These are phyloP conservation scores for Leccinum pachyderme DNA, from an alignment of 1,284 basidiomycete species.

Conservation along the genomic window DNA sequence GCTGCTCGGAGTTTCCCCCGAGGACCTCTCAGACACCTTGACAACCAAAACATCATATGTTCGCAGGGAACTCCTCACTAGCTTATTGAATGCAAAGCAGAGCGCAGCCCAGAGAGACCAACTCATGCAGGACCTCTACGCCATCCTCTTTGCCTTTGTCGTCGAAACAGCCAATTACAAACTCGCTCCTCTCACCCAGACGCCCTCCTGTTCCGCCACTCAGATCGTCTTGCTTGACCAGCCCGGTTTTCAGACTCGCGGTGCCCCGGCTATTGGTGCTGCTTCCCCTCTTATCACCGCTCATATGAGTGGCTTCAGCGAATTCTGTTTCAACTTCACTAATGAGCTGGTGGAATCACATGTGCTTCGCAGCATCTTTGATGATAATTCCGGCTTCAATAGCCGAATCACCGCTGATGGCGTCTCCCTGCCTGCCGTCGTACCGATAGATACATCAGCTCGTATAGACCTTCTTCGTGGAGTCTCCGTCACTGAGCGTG, in stretches of 20 bases:
- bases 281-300: constrained; percentile 71
- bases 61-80: constrained; percentile 82
- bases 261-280: constrained; percentile 57
- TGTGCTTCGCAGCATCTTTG: constrained; percentile 71
- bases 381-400: constrained; percentile 68
- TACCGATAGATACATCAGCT: constrained; percentile 75
- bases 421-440: constrained; percentile 61
- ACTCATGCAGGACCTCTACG: constrained; percentile 82
- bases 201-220: constrained; percentile 46
- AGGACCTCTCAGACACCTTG: constrained; percentile 76
- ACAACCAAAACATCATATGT: constrained; percentile 86
- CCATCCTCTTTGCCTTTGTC: constrained; percentile 91
- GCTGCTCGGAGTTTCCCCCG: constrained; percentile 72
- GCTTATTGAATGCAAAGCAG: constrained; percentile 73
- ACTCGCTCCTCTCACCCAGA: constrained; percentile 57
- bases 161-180: constrained; percentile 90
- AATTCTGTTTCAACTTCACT: constrained; percentile 86
- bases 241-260: constrained; percentile 81
- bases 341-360: constrained; percentile 86
- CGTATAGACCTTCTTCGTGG: constrained; percentile 86
- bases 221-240: constrained; percentile 82
- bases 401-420: constrained; percentile 69
- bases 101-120: constrained; percentile 76
- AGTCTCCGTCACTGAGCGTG: constrained; percentile 57
- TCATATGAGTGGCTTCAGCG: constrained; percentile 81